These are phyloP conservation scores for Neospora caninum DNA, from an alignment of 169 alveolate genomes.

Conservation along the genomic window DNA sequence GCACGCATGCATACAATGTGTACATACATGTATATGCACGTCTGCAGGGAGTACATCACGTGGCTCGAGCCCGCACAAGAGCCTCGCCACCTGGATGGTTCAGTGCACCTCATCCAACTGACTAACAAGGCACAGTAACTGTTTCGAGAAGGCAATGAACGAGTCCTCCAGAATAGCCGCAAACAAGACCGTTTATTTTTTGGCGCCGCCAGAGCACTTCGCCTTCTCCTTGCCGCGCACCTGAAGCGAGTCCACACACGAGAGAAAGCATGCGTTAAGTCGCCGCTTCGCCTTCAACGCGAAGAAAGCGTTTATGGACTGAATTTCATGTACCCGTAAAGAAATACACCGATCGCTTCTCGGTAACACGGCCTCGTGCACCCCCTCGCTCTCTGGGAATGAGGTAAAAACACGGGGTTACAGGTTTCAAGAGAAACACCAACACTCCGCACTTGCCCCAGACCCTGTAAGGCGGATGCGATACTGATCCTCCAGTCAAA, in stretches of 20 bases:
- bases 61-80: not conserved
- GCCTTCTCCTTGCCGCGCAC: conserved; percentile 72
- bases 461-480: too few species aligned
- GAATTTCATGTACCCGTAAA: too few species aligned
- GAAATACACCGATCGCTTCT: too few species aligned
- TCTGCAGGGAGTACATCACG: not conserved
- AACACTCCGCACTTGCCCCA: too few species aligned
- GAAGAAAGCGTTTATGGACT: too few species aligned
- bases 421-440: too few species aligned
- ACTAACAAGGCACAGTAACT: not conserved
- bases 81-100: not conserved
- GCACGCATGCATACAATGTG: not conserved
- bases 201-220: conserved; percentile 49
- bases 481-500: too few species aligned
- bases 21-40: not conserved
- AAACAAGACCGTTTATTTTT: conserved; percentile 31
- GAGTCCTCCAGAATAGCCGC: not conserved
- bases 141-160: not conserved
- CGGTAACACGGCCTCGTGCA: too few species aligned
- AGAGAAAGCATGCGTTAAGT: too few species aligned
- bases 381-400: too few species aligned
- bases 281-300: not conserved
- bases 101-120: not conserved
- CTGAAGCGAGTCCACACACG: conserved; percentile 6
- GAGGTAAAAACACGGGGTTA: too few species aligned